Base-by-base conservation (phyloP, 2,329 filamentous ascomycete genomes). In the Aspergillaceae sp. region DNA sequence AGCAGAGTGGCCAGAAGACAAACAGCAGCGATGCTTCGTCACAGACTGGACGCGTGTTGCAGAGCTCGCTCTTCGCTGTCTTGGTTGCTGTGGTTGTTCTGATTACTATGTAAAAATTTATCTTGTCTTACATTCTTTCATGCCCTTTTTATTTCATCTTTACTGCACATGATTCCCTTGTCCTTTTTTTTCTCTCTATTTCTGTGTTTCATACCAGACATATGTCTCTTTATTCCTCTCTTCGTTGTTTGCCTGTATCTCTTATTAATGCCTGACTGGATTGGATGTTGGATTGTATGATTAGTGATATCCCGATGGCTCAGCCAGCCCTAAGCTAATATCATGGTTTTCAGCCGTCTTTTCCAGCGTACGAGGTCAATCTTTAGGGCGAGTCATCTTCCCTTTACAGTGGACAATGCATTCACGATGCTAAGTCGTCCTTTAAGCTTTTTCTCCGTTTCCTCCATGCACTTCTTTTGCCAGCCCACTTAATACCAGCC, bases 41-140 rank as follows among this genome's bases (percentile, higher is more conserved):
- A 11, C 59, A 60, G 48, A 64, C 58, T 44, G 69, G 73, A 55
- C 61, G 62, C 42, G 64, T 71, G 42, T 58, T 73, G 41, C 61
- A 61, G 40, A 67, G 71, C 44, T 72, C 70, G 5, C 59, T 74
- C 51, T 71, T 74, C 48, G 72, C 71, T 26, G 71, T 69, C 10
- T 52, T 74, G 46, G 67, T 74, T 37, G 72, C 70, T 19, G 57
- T 74, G 27, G 64, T 73, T 40, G 71, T 65, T 43, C 55, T 73
- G 53, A 66, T 74, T 50, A 62, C 67, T 42, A 54, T 74, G 59
- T 74, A 62, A 67, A 58, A 46, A 28, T 40, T 33, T 34, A 41
- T 52, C 40, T 43, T 42, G 30, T 46, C n/a, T 45, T 37, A 43
- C n/a, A 48, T 43, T 40, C 4, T 43, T 49, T 38, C 36, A 11